These are phyloP conservation scores for Psilocybe sp. DNA, from an alignment of 768 basidiomycete species.

Conservation along the genomic window DNA sequence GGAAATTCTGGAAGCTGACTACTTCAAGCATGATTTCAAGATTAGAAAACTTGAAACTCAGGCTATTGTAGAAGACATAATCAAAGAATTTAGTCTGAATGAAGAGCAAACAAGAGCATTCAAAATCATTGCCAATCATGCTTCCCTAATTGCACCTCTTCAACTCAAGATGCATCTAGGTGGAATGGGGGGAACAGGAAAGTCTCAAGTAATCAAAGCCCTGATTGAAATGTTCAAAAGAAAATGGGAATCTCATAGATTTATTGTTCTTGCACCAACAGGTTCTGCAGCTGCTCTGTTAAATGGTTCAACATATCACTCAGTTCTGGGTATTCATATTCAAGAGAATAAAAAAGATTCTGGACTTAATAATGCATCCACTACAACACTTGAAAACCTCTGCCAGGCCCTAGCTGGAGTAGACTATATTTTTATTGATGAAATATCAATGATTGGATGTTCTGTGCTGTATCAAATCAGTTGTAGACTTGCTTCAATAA, in stretches of 20 bases:
- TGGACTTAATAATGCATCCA: neutral
- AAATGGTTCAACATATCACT: constrained; percentile 23
- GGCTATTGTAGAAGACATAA: constrained; percentile 2
- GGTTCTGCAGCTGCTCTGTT: constrained; percentile 22
- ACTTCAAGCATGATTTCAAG: neutral
- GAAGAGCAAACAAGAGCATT: constrained; percentile 28
- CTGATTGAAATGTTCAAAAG: constrained; percentile 18
- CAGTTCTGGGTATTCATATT: constrained; percentile 5
- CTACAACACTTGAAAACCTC: constrained; percentile 10
- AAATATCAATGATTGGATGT: constrained; percentile 40
- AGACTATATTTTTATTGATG: constrained; percentile 40
- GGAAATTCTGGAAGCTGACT: neutral
- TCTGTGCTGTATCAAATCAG: constrained; percentile 28
- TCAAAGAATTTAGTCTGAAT: constrained; percentile 19
- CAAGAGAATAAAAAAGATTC: neutral
- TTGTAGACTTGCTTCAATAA: constrained; percentile 17
- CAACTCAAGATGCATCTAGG: constrained; percentile 30
- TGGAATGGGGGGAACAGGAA: constrained; percentile 34
- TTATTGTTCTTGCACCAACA: constrained; percentile 20
- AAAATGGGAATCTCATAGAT: constrained; percentile 10
- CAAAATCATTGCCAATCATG: constrained; percentile 26
- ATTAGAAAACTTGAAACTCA: neutral
- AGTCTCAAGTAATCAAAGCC: constrained; percentile 28
- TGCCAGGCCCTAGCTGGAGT: constrained; percentile 22
- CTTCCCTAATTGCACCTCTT: constrained; percentile 3